Evolutionary conservation across 208 protist species (phyloP).

Genomic region (Trypanosoma lewisi): DNA sequence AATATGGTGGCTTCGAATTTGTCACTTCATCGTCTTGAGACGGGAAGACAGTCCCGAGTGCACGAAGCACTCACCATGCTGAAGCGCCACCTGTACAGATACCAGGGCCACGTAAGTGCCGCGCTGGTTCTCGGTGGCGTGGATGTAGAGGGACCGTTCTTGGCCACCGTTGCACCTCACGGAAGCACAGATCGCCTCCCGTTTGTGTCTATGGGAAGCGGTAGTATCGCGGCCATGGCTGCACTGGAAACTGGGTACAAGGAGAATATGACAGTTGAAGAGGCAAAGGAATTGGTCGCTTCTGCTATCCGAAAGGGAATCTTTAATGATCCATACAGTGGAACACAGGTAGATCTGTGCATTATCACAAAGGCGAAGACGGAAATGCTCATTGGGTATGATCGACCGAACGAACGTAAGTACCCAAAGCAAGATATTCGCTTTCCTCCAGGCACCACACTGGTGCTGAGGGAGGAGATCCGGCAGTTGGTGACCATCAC

Average conservation of each 20-base stretch:
- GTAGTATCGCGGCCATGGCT: constrained; percentile 99
- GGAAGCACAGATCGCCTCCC: constrained; percentile 97
- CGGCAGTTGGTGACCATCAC: constrained; percentile 74
- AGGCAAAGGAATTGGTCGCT: constrained; percentile 97
- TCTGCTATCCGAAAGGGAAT: constrained; percentile 98
- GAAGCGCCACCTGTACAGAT: constrained; percentile 97
- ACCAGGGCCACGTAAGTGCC: constrained; percentile 98
- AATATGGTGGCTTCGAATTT: constrained; percentile 95
- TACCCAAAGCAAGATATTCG: constrained; percentile 70
- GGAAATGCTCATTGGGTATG: constrained; percentile 82
- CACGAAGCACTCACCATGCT: constrained; percentile 96
- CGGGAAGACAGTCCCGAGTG: constrained; percentile 95
- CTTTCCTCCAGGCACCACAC: constrained; percentile 81
- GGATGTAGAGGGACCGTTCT: constrained; percentile 95
- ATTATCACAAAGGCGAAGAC: constrained; percentile 94
- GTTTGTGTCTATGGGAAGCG: constrained; percentile 99
- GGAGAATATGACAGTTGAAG: constrained; percentile 92
- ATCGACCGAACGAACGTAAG: constrained; percentile 83
- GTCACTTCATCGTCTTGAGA: constrained; percentile 93
- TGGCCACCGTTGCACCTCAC: constrained; percentile 98
- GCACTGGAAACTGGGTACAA: constrained; percentile 97
- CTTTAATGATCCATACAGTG: constrained; percentile 99
- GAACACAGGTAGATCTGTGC: constrained; percentile 99
- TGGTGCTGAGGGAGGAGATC: constrained; percentile 73
- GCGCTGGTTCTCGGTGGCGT: constrained; percentile 99